Percentiles rank a stretch among this genome's conserved stretches.
phyloP scores from a whole-genome alignment of 441 rosid genomes.

The Omphalea diandra region DNA sequence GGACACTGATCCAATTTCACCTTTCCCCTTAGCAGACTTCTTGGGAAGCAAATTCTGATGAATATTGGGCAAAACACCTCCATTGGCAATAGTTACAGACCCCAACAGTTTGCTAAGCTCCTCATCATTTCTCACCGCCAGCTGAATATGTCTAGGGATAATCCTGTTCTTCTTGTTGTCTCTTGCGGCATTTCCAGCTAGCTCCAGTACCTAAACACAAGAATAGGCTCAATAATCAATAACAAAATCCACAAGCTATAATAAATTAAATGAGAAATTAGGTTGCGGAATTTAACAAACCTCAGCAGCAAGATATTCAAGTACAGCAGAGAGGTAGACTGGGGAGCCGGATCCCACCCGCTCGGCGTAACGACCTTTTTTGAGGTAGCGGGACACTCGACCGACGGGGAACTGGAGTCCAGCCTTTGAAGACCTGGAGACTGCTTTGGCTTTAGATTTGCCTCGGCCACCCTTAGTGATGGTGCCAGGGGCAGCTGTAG shows the following conservation, averaged over 20 bases:
- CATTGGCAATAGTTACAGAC: conserved; percentile 52
- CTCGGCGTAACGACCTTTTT: conserved; percentile 49
- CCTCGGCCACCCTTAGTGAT: conserved; percentile 50
- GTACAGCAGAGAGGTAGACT: conserved; percentile 66
- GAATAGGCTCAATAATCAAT: not conserved
- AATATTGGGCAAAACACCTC: conserved; percentile 58
- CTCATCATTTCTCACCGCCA: conserved; percentile 59
- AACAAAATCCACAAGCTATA: not conserved
- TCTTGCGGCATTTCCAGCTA: conserved; percentile 62
- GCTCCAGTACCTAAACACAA: conserved; percentile 34
- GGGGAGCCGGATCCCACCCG: conserved; percentile 60
- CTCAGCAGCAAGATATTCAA: conserved; percentile 70
- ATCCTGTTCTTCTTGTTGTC: conserved; percentile 66
- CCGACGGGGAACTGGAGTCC: conserved; percentile 67
- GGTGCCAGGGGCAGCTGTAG: conserved; percentile 3
- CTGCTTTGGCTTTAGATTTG: conserved; percentile 44
- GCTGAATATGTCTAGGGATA: conserved; percentile 55
- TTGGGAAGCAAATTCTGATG: conserved; percentile 49
- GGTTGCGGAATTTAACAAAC: conserved; percentile 11
- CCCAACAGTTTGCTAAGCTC: conserved; percentile 61
- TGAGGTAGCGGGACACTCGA: conserved; percentile 54
- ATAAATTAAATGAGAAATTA: not conserved
- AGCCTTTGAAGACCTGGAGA: no score
- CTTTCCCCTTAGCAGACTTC: conserved; percentile 42
- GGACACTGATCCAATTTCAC: conserved; percentile 43